These are phyloP conservation scores for Breviolum minutum DNA, from an alignment of 73 alveolate species.

Conservation along the genomic window DNA sequence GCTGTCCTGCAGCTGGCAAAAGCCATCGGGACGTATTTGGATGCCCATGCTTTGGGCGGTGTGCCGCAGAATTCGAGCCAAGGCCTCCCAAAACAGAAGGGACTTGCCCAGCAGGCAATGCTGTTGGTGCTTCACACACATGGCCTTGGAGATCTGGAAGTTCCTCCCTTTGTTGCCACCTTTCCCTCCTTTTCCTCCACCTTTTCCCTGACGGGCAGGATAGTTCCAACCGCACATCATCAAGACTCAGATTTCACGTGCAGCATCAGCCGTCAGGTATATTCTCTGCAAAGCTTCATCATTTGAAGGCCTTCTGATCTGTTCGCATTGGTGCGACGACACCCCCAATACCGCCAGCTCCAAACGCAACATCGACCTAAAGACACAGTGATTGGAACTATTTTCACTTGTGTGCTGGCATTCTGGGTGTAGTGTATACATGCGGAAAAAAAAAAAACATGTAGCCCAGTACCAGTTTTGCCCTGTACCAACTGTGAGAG, in stretches of 20 bases:
- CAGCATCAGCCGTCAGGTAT: background rate
- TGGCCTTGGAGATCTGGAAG: slow-evolving; percentile 81
- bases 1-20: slow-evolving; percentile 43
- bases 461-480: too few relatives aligned
- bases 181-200: slow-evolving; percentile 26
- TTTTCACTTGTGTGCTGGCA: too few relatives aligned
- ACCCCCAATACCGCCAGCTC: too few relatives aligned
- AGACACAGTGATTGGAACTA: too few relatives aligned
- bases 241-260: background rate
- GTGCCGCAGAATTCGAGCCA: slow-evolving; percentile 86
- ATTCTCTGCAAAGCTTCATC: background rate
- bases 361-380: too few relatives aligned
- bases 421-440: too few relatives aligned
- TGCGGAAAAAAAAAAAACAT: too few relatives aligned
- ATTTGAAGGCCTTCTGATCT: background rate
- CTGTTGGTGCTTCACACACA: background rate
- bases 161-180: slow-evolving; percentile 54
- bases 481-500: too few relatives aligned
- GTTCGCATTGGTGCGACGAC: background rate
- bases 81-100: background rate
- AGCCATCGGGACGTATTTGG: slow-evolving; percentile 73
- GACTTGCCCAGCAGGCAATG: background rate
- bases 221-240: background rate
- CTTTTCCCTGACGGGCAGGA: slow-evolving; percentile 34
- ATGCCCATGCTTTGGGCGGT: slow-evolving; percentile 69